Conservation (phyloP, 2,329 filamentous ascomycete species). For the Ceratocystis eucalypticola region DNA sequence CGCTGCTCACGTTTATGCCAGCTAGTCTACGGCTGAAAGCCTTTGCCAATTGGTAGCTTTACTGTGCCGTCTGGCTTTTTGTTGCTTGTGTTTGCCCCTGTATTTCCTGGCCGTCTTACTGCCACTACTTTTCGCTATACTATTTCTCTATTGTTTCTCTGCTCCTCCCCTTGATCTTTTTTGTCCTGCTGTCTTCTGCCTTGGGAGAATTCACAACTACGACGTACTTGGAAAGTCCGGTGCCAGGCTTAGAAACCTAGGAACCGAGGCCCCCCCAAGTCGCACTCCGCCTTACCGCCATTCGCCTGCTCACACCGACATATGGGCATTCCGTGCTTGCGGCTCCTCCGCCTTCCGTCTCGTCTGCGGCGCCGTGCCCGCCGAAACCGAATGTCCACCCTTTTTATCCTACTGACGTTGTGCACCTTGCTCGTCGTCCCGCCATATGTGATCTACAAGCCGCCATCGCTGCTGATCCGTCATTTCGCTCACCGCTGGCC, state of each 20-base stretch:
- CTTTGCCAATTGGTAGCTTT: not conserved
- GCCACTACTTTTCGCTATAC: not conserved
- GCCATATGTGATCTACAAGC: conserved; percentile 67
- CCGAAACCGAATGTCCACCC: conserved; percentile 44
- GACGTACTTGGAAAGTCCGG: not conserved
- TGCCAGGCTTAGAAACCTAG: not conserved
- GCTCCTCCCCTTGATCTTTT: not conserved
- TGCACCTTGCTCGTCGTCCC: conserved; percentile 29
- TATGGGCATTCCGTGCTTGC: conserved; percentile 27
- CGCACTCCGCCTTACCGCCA: not conserved
- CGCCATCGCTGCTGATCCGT: conserved; percentile 55
- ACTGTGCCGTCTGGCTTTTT: not conserved
- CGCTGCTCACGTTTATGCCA: not conserved
- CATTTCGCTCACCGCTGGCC: conserved; percentile 61
- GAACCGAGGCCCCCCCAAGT: not conserved
- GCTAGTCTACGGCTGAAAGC: not conserved
- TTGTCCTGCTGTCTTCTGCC: not conserved
- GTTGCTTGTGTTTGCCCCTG: not conserved
- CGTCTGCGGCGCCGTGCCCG: conserved; percentile 44
- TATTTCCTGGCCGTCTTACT: not conserved
- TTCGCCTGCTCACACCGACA: not conserved
- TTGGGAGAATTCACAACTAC: not conserved
- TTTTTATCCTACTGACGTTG: conserved; percentile 31
- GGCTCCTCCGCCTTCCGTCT: conserved; percentile 41
- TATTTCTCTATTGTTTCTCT: not conserved